Percentiles rank a stretch among this genome's conserved stretches.
Conservation (phyloP, 2,329 filamentous ascomycete genomes). For the Onygenales sp. region DNA sequence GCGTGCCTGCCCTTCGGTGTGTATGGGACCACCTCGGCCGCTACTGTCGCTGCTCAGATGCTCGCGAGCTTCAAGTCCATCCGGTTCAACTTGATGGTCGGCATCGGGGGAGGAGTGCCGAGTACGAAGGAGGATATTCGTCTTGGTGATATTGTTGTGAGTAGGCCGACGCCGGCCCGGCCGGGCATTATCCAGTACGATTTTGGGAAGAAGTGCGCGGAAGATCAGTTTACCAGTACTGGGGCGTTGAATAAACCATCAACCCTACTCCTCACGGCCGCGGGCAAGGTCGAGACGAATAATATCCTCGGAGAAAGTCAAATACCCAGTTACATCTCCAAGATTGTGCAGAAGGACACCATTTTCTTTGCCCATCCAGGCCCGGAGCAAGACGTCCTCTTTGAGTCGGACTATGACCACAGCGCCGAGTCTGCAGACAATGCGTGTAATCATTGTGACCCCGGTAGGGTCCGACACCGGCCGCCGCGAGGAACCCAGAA, state of each 20-base stretch:
- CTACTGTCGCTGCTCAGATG: conserved; percentile 10
- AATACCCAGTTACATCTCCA: conserved; percentile 8
- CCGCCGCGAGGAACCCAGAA: neutral
- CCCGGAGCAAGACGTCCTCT: conserved; percentile 14
- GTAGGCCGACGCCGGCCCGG: neutral
- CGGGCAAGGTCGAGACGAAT: conserved; percentile 13
- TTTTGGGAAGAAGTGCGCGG: conserved; percentile 4
- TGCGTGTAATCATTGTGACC: neutral
- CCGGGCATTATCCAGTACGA: conserved; percentile 14
- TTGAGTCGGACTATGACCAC: conserved; percentile 15
- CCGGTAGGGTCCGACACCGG: neutral
- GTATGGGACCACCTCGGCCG: conserved; percentile 10
- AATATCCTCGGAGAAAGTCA: conserved; percentile 11
- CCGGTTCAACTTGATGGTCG: conserved; percentile 15
- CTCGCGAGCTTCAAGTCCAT: conserved; percentile 10
- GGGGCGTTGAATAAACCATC: conserved; percentile 10
- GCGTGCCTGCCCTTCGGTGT: conserved; percentile 10
- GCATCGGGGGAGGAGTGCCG: conserved; percentile 16
- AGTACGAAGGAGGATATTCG: conserved; percentile 10
- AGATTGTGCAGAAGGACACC: conserved; percentile 13
- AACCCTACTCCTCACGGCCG: conserved; percentile 12
- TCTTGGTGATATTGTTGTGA: conserved; percentile 15
- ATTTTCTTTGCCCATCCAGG: conserved; percentile 1
- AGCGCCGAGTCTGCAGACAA: neutral
- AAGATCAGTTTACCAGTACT: conserved; percentile 3